These are phyloP conservation scores for Lasiosphaeria miniovina DNA, from an alignment of 495 filamentous ascomycete species.

Conservation along the genomic window DNA sequence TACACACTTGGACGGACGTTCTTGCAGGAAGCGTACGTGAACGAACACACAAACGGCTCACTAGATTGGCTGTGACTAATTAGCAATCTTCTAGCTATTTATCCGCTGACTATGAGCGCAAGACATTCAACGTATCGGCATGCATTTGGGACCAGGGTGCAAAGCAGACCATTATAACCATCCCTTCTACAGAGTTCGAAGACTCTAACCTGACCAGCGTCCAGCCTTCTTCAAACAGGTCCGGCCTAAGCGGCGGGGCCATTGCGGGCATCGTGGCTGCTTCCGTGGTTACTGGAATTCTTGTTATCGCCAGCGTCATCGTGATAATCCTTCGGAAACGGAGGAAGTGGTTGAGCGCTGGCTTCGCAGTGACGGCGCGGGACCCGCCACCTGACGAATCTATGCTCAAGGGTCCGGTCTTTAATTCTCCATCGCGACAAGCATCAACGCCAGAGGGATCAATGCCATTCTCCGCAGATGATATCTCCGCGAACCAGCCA, in stretches of 20 bases:
- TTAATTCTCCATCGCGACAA: constrained; percentile 16
- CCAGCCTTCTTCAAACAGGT: constrained; percentile 7
- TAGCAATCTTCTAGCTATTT: constrained; percentile 35
- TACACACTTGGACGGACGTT: constrained; percentile 57
- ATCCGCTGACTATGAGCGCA: constrained; percentile 45
- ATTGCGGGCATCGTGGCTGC: constrained; percentile 39
- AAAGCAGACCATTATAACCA: constrained; percentile 33
- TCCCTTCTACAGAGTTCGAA: constrained; percentile 17
- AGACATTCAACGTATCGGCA: constrained; percentile 46
- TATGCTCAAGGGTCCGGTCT: constrained; percentile 24
- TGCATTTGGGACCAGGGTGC: constrained; percentile 36
- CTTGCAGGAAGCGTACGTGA: constrained; percentile 51
- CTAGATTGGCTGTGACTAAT: not conserved
- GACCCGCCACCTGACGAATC: constrained; percentile 19
- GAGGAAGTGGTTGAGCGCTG: constrained; percentile 20
- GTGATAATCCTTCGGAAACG: constrained; percentile 26
- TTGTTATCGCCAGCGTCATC: constrained; percentile 21
- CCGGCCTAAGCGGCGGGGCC: constrained; percentile 26
- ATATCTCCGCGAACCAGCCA: constrained; percentile 8
- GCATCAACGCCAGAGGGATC: constrained; percentile 16
- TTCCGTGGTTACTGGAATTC: constrained; percentile 15
- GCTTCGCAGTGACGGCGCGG: constrained; percentile 16
- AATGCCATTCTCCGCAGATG: constrained; percentile 14
- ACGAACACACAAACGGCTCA: not conserved
- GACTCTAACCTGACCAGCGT: not conserved